Percentiles rank a stretch among this genome's conserved stretches.
Evolutionary conservation across 306 rosid genomes (phyloP).

Genomic region (Hippophae tibetana): DNA sequence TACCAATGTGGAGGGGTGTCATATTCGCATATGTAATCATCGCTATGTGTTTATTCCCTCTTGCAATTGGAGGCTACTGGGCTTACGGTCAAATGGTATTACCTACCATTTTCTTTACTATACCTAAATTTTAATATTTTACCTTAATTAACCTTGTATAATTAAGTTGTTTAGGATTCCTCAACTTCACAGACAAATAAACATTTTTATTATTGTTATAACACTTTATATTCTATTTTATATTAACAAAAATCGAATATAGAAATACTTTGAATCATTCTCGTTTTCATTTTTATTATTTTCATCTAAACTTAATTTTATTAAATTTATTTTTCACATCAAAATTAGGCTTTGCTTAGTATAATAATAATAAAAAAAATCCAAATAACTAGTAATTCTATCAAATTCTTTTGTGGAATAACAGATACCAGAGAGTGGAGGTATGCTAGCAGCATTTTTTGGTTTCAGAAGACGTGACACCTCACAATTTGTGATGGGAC

Average conservation of each 20-base stretch:
- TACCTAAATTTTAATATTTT: neutral
- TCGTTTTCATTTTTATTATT: too few species aligned
- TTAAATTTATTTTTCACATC: too few species aligned
- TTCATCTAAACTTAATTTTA: too few species aligned
- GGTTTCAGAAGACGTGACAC: constrained; percentile 22
- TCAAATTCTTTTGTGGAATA: neutral
- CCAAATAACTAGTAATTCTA: too few species aligned
- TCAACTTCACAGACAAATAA: accelerated
- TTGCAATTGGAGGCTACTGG: constrained; percentile 47
- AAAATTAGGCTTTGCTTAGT: too few species aligned
- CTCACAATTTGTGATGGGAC: constrained; percentile 20
- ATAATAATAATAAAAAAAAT: too few species aligned
- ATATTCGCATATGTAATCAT: constrained; percentile 23
- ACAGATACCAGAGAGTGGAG: constrained; percentile 37
- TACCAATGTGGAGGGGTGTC: constrained; percentile 50
- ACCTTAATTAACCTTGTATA: neutral
- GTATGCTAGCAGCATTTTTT: constrained; percentile 38
- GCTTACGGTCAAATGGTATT: constrained; percentile 28
- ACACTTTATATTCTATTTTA: too few species aligned
- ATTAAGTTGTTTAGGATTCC: too few species aligned
- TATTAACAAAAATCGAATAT: too few species aligned
- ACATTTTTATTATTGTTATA: too few species aligned
- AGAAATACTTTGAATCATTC: too few species aligned
- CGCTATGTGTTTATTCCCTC: constrained; percentile 37
- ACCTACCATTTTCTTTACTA: neutral